Percentiles rank a stretch among this genome's conserved stretches.
These are phyloP conservation scores for Alternaria gansuensis DNA, from an alignment of 2,329 filamentous ascomycete species.

Conservation along the genomic window DNA sequence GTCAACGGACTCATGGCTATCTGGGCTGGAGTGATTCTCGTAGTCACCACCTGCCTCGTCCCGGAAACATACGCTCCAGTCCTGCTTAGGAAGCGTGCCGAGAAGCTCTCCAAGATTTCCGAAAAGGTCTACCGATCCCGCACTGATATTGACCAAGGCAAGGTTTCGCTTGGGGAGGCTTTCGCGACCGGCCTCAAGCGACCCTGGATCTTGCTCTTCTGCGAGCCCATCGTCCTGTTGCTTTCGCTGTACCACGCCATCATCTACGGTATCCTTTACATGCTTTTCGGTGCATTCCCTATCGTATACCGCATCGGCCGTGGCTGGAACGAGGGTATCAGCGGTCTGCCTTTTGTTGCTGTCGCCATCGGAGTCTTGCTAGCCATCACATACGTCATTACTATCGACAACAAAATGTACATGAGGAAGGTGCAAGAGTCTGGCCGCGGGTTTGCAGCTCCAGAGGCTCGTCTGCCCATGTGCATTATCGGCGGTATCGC, in stretches of 20 bases:
- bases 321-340: conserved; percentile 51
- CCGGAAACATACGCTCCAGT: conserved; percentile 67
- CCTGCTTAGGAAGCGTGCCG: conserved; percentile 62
- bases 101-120: conserved; percentile 58
- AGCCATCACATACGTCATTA: conserved; percentile 63
- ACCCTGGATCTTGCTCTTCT: conserved; percentile 74
- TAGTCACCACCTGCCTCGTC: conserved; percentile 56
- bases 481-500: conserved; percentile 69
- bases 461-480: conserved; percentile 71
- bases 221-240: conserved; percentile 73
- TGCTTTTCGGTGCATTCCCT: conserved; percentile 60
- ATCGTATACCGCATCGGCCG: conserved; percentile 68
- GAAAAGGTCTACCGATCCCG: conserved; percentile 65
- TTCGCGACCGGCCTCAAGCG: conserved; percentile 68
- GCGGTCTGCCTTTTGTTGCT: conserved; percentile 67
- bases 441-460: conserved; percentile 66
- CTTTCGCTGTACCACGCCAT: conserved; percentile 69
- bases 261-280: conserved; percentile 61
- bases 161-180: conserved; percentile 57
- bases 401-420: conserved; percentile 51
- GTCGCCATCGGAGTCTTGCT: conserved; percentile 72
- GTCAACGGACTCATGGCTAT: conserved; percentile 67
- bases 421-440: conserved; percentile 55
- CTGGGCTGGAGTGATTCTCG: conserved; percentile 46
- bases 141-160: conserved; percentile 55